phyloP scores from a whole-genome alignment of 768 basidiomycete species.

The Tylopilus balloui region DNA sequence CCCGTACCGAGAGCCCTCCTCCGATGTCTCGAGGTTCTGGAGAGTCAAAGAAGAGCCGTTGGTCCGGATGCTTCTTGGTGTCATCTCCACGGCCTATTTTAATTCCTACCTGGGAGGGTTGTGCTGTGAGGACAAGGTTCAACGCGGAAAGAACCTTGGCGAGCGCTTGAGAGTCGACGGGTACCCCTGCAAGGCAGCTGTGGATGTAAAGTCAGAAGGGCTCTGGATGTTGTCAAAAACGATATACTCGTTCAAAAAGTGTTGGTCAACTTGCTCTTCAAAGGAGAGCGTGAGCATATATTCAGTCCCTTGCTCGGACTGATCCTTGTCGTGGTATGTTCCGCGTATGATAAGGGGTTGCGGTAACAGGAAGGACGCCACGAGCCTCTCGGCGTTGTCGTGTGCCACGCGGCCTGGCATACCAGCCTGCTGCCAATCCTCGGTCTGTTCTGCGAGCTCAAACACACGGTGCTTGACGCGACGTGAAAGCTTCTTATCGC shows the following conservation, averaged over 20 bases:
- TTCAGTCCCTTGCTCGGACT: constrained; percentile 24
- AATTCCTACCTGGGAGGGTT: constrained; percentile 38
- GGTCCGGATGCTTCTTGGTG: constrained; percentile 27
- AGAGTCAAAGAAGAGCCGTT: constrained; percentile 37
- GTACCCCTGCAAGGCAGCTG: constrained; percentile 55
- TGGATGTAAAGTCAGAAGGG: constrained; percentile 13
- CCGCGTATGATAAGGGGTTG: constrained; percentile 40
- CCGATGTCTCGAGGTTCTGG: constrained; percentile 36
- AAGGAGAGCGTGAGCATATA: constrained; percentile 41
- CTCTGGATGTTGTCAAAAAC: constrained; percentile 19
- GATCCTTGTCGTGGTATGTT: constrained; percentile 36
- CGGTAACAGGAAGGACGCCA: constrained; percentile 37
- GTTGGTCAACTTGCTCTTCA: constrained; percentile 35
- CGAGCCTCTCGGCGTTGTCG: constrained; percentile 40
- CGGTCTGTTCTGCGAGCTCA: constrained; percentile 39
- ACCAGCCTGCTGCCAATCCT: constrained; percentile 35
- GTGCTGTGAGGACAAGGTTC: constrained; percentile 43
- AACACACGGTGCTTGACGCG: constrained; percentile 42
- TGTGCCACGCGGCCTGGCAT: constrained; percentile 41
- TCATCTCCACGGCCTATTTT: constrained; percentile 45
- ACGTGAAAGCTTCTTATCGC: constrained; percentile 21
- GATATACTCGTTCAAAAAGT: constrained; percentile 2
- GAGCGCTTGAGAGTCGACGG: constrained; percentile 53
- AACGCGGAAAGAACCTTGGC: constrained; percentile 45
- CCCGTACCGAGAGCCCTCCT: constrained; percentile 55